Base-by-base conservation (phyloP, 208 protist species). In the Leishmania aethiopica region DNA sequence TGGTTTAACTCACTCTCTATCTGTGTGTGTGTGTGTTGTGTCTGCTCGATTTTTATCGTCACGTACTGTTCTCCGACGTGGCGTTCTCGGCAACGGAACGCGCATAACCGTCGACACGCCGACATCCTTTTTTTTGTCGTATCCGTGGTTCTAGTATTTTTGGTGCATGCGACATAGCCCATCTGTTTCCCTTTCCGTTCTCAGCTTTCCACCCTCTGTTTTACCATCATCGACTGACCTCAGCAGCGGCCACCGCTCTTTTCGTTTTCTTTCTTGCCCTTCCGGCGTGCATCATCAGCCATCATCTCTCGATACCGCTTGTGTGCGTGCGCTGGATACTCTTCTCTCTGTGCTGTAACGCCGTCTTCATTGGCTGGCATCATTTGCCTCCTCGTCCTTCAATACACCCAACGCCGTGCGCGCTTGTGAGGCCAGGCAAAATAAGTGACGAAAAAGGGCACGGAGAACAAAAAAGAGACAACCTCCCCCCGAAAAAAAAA, bases 31-130 rank as follows among this genome's bases (percentile, higher is more conserved):
- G 37, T 70, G 37, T 25, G 37, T 7, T 67, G 62, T 67, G 62
- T 37, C 62, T 67, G n/a, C 13, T 19, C 62, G 62, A 22, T 37
- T n/a, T 67, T 40, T 32, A 32, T 40, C 15, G 62, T 22, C 40
- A 49, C 67, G 35, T 49, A 73, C 67, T 73, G 22, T 19, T 73
- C 42, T 49, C 42, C 69, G 40, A 74, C 40, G 35, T 74, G 69
- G 28, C 69, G 42, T 37, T 74, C 25, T 15, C 25, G 8, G 69
- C 69, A 74, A 51, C 42, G 55, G 2, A 74, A 22, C 42, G 28
- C 42, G 7, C 69, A 22, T 4, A 32, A n/a, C 40, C 25, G 49
- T 74, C 69, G 22, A 49, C 25, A 17, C 69, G 55, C 2, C 45
- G 32, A 28, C 69, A 13, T 45, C 22, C 0, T 22, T 55, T 74